Conservation (phyloP, 345 rosid species). For the Leavenworthia alabamica region DNA sequence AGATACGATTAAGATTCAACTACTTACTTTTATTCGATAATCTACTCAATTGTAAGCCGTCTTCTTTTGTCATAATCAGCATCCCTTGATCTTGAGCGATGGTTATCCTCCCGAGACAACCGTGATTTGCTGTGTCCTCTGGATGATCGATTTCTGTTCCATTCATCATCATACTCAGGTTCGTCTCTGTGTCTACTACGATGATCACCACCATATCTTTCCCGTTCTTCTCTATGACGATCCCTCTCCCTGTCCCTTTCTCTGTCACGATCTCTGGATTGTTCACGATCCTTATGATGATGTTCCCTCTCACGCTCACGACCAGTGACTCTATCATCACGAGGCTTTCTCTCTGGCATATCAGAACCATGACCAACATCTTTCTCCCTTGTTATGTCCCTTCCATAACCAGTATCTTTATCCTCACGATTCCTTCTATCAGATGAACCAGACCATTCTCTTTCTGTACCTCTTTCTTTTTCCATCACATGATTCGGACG, state of each 20-base stretch:
- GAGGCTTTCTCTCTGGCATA: conserved; percentile 53
- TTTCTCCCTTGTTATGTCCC: conserved; percentile 55
- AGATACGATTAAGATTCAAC: conserved; percentile 3
- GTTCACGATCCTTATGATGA: conserved; percentile 55
- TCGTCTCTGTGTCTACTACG: conserved; percentile 50
- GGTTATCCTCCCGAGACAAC: conserved; percentile 54
- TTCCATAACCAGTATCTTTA: conserved; percentile 51
- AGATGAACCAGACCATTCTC: conserved; percentile 74
- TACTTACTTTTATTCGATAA: conserved; percentile 15
- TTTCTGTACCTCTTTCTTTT: conserved; percentile 60
- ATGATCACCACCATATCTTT: conserved; percentile 51
- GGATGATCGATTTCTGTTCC: conserved; percentile 60
- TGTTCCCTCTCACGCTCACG: conserved; percentile 61
- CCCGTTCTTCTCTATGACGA: conserved; percentile 55
- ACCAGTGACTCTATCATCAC: conserved; percentile 52
- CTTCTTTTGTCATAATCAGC: conserved; percentile 81
- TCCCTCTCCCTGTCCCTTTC: conserved; percentile 62
- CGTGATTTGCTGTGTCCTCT: conserved; percentile 59
- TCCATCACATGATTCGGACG: conserved; percentile 52
- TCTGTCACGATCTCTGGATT: conserved; percentile 54
- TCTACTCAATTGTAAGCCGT: conserved; percentile 51
- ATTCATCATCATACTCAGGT: conserved; percentile 55
- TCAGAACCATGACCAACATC: conserved; percentile 53
- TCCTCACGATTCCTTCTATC: conserved; percentile 68
- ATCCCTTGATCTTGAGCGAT: conserved; percentile 65